Evolutionary conservation across 2,329 filamentous ascomycete genomes (phyloP).

Genomic region (Phaeosphaeriaceae sp.): DNA sequence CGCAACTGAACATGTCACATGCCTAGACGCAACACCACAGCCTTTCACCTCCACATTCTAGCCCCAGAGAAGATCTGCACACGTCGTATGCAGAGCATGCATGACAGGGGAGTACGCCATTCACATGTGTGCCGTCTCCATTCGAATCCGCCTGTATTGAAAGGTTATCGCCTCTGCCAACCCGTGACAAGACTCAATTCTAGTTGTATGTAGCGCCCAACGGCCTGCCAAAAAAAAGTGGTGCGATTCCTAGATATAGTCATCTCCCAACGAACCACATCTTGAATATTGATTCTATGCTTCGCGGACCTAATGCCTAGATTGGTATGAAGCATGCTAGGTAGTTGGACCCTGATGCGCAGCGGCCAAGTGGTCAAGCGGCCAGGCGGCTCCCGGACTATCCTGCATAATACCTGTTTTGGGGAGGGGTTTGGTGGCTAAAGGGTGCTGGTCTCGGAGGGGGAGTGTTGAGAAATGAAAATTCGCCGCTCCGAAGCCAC

Average conservation of each 20-base stretch:
- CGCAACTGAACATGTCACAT: no score
- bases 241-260: constrained; percentile 9
- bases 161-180: background rate
- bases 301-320: background rate
- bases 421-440: background rate
- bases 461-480: constrained; percentile 1
- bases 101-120: background rate
- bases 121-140: constrained; percentile 1
- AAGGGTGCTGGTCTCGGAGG: background rate
- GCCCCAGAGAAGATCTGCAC: constrained; percentile 7
- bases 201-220: constrained; percentile 4
- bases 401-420: constrained; percentile 5
- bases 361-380: background rate
- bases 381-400: background rate
- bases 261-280: constrained; percentile 14
- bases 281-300: background rate
- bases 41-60: constrained; percentile 9
- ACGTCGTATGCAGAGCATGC: constrained; percentile 1
- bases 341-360: background rate
- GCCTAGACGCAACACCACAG: background rate
- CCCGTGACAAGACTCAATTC: constrained; percentile 10
- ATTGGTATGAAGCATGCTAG: background rate
- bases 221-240: constrained; percentile 23
- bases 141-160: background rate
- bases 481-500: constrained; percentile 8